Evolutionary conservation across 768 basidiomycete genomes (phyloP).

Genomic region (Gautieria morchelliformis): DNA sequence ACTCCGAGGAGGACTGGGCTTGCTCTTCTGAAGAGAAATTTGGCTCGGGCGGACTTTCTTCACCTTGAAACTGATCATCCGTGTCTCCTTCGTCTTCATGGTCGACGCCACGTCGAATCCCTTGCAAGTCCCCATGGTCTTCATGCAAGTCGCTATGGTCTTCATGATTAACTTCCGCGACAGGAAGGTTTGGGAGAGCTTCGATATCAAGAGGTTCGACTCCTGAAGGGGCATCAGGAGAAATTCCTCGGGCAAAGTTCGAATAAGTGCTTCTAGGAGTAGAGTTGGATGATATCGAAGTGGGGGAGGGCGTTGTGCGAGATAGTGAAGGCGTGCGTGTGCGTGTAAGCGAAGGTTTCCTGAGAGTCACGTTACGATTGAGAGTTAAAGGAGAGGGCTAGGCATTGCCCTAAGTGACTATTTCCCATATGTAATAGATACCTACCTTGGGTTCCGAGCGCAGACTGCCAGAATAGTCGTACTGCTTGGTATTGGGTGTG

Average conservation of each 20-base stretch:
- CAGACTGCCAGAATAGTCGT: constrained; percentile 51
- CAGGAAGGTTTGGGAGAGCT: background rate
- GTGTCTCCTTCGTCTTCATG: background rate
- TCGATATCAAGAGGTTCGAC: background rate
- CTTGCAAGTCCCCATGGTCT: background rate
- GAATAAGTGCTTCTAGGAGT: constrained; percentile 32
- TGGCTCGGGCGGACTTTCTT: background rate
- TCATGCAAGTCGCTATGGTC: background rate
- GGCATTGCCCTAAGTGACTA: background rate
- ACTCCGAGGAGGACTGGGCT: background rate
- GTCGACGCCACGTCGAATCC: background rate
- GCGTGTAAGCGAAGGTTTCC: constrained; percentile 33
- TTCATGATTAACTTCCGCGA: background rate
- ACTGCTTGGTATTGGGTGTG: constrained; percentile 10
- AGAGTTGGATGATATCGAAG: constrained; percentile 52
- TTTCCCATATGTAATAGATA: constrained; percentile 2
- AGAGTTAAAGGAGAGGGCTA: constrained; percentile 56
- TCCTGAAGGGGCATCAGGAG: background rate
- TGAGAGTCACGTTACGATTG: constrained; percentile 52
- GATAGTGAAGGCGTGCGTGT: constrained; percentile 61
- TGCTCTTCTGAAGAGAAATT: constrained; percentile 7
- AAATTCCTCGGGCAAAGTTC: background rate
- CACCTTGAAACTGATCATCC: background rate
- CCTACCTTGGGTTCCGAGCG: constrained; percentile 53
- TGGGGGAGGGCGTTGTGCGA: constrained; percentile 47